Evolutionary conservation across 2,329 filamentous ascomycete species (phyloP), one percentile per base, ranked within the genome.

Genomic region (Fusarium gaditjirri): DNA sequence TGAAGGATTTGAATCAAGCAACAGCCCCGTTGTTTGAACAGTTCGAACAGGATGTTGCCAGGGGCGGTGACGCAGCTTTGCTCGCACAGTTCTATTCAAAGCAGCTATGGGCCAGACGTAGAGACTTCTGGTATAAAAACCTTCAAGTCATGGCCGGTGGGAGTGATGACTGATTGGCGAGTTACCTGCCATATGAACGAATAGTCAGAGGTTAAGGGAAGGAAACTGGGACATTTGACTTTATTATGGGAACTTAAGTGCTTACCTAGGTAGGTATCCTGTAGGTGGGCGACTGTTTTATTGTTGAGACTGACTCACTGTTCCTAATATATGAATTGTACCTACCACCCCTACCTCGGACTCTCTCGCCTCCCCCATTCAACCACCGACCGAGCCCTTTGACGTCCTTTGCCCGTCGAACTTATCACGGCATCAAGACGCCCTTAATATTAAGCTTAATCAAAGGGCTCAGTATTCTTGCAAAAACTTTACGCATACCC

Each of bases 31-130:
- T 82, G 14, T 73, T 83, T 31, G 76, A 81, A 10, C 80, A 82
- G 55, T 83, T 79, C 47, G 68, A 77, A 43, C 69, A 70, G n/a
- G 81, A 83, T 43, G 33, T 80, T 13, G 49, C 62, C 2, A 35
- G 64, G 12, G 74, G 79, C 0, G 66, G 53, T 12, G 66, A 82
- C 27, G 44, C 69, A 19, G 65, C 38, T 2, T 41, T 67, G 1
- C 76, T 74, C 27, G 80, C 80, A 21, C 68, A 71, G 16, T 81
- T 79, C 61, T 83, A 83, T 42, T 36, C 79, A 27, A 70, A 79
- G 12, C 75, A 64, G 17, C 68, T 83, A 31, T 63, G 74, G 19
- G 47, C 38, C 4, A 61, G 63, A 7, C 75, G 81, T 21, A 77
- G 59, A 42, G 72, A 76, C 6, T 81, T 81, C 62, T 83, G 81